phyloP scores from a whole-genome alignment of 768 basidiomycete genomes.

The Coprinopsis marcescibilis region DNA sequence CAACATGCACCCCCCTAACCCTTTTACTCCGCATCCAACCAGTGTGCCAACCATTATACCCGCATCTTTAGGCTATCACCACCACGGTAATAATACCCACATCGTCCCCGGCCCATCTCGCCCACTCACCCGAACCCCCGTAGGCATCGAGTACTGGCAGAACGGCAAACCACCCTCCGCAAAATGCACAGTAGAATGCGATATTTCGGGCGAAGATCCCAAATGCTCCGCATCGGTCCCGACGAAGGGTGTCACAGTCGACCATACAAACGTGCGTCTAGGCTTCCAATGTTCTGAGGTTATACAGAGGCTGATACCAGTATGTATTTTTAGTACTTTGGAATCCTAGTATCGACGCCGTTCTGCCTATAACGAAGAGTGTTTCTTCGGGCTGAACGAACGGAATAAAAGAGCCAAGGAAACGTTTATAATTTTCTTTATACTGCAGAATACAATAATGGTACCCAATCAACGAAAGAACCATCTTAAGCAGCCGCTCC shows the following conservation, averaged over 20 bases:
- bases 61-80: slow-evolving; percentile 41
- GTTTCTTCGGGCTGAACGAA: no score
- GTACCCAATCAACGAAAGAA: no score
- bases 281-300: background rate
- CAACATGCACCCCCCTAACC: background rate
- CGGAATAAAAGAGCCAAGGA: no score
- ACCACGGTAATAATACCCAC: slow-evolving; percentile 35
- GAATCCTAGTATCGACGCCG: slow-evolving; percentile 31
- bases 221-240: slow-evolving; percentile 44
- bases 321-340: slow-evolving; percentile 29
- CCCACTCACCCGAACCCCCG: background rate
- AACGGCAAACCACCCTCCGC: slow-evolving; percentile 34
- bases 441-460: background rate
- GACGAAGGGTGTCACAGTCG: slow-evolving; percentile 37
- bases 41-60: slow-evolving; percentile 52
- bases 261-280: slow-evolving; percentile 38
- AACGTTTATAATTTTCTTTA: no score
- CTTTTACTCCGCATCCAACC: background rate
- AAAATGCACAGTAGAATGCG: slow-evolving; percentile 37
- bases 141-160: slow-evolving; percentile 51
- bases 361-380: slow-evolving; percentile 33
- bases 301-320: background rate
- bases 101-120: background rate
- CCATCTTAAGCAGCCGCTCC: no score
- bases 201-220: slow-evolving; percentile 42